These are phyloP conservation scores for Apiosordaria backusii DNA, from an alignment of 495 filamentous ascomycete genomes.

Conservation along the genomic window DNA sequence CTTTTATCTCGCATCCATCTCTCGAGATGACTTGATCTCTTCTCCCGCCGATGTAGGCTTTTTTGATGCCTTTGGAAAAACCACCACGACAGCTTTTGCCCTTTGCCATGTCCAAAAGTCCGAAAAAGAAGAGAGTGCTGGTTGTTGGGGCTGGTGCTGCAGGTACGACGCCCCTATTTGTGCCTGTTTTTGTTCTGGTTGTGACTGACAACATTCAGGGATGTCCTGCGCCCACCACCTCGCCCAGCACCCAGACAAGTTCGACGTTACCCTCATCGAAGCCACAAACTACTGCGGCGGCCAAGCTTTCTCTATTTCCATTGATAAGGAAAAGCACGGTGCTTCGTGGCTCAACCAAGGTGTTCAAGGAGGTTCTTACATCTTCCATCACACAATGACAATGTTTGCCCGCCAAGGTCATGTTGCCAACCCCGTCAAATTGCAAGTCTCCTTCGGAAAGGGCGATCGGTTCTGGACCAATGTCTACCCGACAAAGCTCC, in stretches of 20 bases:
- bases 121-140: constrained; percentile 47
- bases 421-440: constrained; percentile 63
- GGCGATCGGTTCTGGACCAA: constrained; percentile 78
- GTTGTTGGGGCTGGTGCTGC: constrained; percentile 64
- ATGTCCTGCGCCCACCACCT: constrained; percentile 75
- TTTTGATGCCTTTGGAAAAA: background rate
- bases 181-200: background rate
- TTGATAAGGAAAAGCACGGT: constrained; percentile 64
- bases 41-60: background rate
- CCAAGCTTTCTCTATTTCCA: constrained; percentile 72
- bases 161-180: constrained; percentile 30
- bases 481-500: constrained; percentile 66
- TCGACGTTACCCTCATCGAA: constrained; percentile 72
- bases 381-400: constrained; percentile 78
- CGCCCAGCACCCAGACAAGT: constrained; percentile 67
- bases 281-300: constrained; percentile 66
- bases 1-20: background rate
- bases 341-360: constrained; percentile 80
- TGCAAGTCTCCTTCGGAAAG: constrained; percentile 82
- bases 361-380: constrained; percentile 74
- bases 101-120: background rate
- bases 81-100: background rate
- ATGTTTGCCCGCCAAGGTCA: constrained; percentile 70
- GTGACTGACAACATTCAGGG: constrained; percentile 10
- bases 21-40: background rate